phyloP scores from a whole-genome alignment of 257 asterid species.

The Fraxinus anomala region DNA sequence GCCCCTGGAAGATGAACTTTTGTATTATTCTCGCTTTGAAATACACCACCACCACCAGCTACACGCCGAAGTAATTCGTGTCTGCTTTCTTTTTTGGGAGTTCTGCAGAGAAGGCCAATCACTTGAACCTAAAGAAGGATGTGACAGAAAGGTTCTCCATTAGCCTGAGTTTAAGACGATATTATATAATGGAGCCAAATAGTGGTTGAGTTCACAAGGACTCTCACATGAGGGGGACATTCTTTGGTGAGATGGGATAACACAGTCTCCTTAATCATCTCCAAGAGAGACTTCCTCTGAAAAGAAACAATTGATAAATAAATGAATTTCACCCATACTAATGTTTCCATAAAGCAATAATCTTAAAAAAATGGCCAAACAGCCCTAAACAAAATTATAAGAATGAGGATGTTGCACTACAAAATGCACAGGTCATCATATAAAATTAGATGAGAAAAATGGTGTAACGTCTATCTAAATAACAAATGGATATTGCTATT shows the following conservation, averaged over 20 bases:
- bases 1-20: slow-evolving; percentile 98
- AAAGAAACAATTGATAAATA: slow-evolving; percentile 28
- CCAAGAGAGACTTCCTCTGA: slow-evolving; percentile 90
- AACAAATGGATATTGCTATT: neutral
- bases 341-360: slow-evolving; percentile 22
- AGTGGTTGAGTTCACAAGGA: slow-evolving; percentile 23
- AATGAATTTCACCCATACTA: slow-evolving; percentile 21
- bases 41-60: slow-evolving; percentile 96
- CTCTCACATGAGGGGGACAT: slow-evolving; percentile 92
- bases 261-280: slow-evolving; percentile 94
- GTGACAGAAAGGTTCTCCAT: slow-evolving; percentile 23
- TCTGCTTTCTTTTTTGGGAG: slow-evolving; percentile 89
- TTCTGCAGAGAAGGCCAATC: slow-evolving; percentile 91
- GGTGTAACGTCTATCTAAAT: neutral
- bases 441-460: neutral
- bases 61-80: slow-evolving; percentile 90
- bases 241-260: slow-evolving; percentile 89
- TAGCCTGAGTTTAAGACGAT: slow-evolving; percentile 28
- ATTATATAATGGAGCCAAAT: slow-evolving; percentile 1
- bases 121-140: slow-evolving; percentile 77
- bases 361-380: slow-evolving; percentile 5
- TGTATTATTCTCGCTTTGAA: slow-evolving; percentile 71
- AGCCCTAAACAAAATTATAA: neutral
- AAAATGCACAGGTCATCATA: neutral
- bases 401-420: slow-evolving; percentile 11